Percentiles rank a stretch among this genome's conserved stretches.
phyloP scores from a whole-genome alignment of 1,284 basidiomycete genomes.

The Wolfiporia cocos region DNA sequence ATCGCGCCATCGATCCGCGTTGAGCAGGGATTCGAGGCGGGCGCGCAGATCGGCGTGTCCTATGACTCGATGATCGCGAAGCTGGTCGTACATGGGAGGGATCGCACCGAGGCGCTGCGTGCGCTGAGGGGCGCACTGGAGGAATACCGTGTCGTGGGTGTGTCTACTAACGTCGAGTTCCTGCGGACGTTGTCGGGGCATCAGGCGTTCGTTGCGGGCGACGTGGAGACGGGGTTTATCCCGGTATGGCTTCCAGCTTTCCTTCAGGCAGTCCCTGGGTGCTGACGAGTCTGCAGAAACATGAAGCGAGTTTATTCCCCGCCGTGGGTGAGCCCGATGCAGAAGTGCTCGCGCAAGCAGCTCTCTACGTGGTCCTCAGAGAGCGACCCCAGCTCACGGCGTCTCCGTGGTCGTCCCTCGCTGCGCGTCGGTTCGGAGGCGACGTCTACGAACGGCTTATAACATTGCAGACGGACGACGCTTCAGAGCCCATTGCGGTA shows the following conservation, averaged over 20 bases:
- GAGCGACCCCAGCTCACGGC: conserved; percentile 38
- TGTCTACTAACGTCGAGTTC: conserved; percentile 92
- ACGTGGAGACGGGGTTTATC: conserved; percentile 94
- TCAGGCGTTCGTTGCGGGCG: conserved; percentile 69
- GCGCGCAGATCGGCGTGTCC: conserved; percentile 86
- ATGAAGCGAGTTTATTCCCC: conserved; percentile 74
- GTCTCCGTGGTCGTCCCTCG: conserved; percentile 66
- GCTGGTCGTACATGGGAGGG: conserved; percentile 85
- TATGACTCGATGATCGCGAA: conserved; percentile 96
- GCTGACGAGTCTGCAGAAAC: conserved; percentile 63
- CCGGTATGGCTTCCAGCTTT: no score
- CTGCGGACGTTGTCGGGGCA: conserved; percentile 75
- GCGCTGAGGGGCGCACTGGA: conserved; percentile 77
- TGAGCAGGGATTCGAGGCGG: conserved; percentile 87
- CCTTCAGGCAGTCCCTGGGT: no score
- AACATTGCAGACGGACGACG: conserved; percentile 48
- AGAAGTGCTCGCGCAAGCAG: conserved; percentile 71
- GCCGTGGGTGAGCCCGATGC: conserved; percentile 48
- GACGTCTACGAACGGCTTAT: conserved; percentile 60
- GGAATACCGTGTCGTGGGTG: conserved; percentile 88
- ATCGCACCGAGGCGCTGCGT: conserved; percentile 82
- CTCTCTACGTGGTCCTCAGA: conserved; percentile 67
- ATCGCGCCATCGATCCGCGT: conserved; percentile 78
- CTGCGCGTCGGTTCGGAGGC: conserved; percentile 71
- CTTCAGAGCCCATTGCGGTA: conserved; percentile 35